These are phyloP conservation scores for Zygotorulaspora sp. DNA, from an alignment of 805 yeast species.

Conservation along the genomic window DNA sequence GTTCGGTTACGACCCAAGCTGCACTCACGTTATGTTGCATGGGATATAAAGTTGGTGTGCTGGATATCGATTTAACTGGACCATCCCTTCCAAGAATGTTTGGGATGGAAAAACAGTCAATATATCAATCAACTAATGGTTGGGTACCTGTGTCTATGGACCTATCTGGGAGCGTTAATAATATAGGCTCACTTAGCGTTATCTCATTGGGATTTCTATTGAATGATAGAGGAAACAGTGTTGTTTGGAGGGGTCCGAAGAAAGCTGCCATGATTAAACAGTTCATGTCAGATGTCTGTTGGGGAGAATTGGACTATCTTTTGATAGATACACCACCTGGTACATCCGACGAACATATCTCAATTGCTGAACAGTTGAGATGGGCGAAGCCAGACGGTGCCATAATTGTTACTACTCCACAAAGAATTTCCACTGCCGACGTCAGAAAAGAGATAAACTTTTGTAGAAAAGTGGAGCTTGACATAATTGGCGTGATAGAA, in stretches of 20 bases:
- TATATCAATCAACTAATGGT: slow-evolving; percentile 74
- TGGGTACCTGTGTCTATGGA: slow-evolving; percentile 80
- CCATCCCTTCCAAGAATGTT: slow-evolving; percentile 96
- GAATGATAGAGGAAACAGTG: slow-evolving; percentile 79
- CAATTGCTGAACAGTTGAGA: slow-evolving; percentile 86
- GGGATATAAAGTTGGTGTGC: slow-evolving; percentile 84
- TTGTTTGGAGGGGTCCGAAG: slow-evolving; percentile 98
- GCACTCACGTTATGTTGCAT: slow-evolving; percentile 71
- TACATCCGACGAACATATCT: slow-evolving; percentile 95
- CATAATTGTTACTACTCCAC: slow-evolving; percentile 94
- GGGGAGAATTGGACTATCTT: slow-evolving; percentile 77
- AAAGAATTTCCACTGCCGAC: slow-evolving; percentile 86
- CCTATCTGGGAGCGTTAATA: slow-evolving; percentile 29
- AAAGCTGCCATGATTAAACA: slow-evolving; percentile 97
- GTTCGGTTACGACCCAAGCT: slow-evolving; percentile 90
- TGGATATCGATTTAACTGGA: slow-evolving; percentile 94
- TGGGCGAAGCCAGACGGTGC: slow-evolving; percentile 81
- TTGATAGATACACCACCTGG: slow-evolving; percentile 98
- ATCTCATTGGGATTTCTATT: slow-evolving; percentile 88
- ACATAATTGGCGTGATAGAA: slow-evolving; percentile 81
- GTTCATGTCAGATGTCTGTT: slow-evolving; percentile 80
- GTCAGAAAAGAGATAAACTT: slow-evolving; percentile 92
- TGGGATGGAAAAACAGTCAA: slow-evolving; percentile 75
- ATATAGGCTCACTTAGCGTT: slow-evolving; percentile 48
- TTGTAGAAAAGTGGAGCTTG: slow-evolving; percentile 78